These are phyloP conservation scores for Nakataea oryzae DNA, from an alignment of 2,329 filamentous ascomycete species.

Conservation along the genomic window DNA sequence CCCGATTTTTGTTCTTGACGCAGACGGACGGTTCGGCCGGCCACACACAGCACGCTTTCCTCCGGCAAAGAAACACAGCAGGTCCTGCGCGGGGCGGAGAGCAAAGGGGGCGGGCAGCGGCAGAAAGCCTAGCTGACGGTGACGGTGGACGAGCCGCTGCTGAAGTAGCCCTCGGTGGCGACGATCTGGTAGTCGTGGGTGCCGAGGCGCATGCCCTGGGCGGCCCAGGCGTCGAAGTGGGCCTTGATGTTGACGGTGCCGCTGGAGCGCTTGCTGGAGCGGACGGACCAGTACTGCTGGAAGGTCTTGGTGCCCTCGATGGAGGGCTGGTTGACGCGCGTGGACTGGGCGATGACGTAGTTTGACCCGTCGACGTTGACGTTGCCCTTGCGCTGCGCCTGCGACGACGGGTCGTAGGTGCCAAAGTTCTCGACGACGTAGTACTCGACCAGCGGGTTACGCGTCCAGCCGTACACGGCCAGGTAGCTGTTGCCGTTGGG, in stretches of 20 bases:
- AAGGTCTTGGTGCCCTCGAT: slow-evolving; percentile 36
- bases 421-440: slow-evolving; percentile 11
- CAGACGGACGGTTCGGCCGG: no score
- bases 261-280: slow-evolving; percentile 34
- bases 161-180: slow-evolving; percentile 36
- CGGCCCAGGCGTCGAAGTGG: slow-evolving; percentile 37
- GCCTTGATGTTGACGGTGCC: slow-evolving; percentile 33
- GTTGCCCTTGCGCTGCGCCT: slow-evolving; percentile 18
- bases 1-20: not conserved
- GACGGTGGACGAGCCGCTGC: slow-evolving; percentile 33
- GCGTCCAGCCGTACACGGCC: slow-evolving; percentile 10
- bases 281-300: slow-evolving; percentile 38
- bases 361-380: slow-evolving; percentile 19
- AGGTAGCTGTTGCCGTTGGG: slow-evolving; percentile 32
- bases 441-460: slow-evolving; percentile 9
- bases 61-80: not conserved
- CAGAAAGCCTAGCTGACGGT: slow-evolving; percentile 9
- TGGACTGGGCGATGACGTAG: slow-evolving; percentile 22
- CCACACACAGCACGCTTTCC: not conserved
- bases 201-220: slow-evolving; percentile 29
- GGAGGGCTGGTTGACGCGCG: slow-evolving; percentile 27
- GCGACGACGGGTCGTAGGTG: slow-evolving; percentile 13
- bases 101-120: not conserved
- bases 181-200: slow-evolving; percentile 36
- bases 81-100: no score